Conservation (phyloP, 129 eudicot genomes). For the Tagetes erecta region DNA sequence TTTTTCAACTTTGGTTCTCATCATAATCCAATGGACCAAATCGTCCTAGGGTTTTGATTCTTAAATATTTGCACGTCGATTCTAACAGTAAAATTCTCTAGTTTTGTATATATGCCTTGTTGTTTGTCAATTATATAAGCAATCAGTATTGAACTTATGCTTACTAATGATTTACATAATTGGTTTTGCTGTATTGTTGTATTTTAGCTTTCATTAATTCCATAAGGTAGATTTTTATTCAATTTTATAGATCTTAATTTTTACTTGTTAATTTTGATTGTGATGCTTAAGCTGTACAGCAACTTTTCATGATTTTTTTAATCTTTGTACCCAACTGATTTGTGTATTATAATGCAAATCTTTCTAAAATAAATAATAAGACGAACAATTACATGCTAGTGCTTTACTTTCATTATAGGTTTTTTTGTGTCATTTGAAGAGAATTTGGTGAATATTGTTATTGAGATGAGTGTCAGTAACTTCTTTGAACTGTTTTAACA, state of each 20-base stretch:
- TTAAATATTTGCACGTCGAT: conserved; percentile 2
- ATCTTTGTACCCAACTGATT: not conserved
- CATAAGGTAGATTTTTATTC: not conserved
- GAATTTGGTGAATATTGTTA: not conserved
- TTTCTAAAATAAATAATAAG: not conserved
- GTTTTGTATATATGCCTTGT: not conserved
- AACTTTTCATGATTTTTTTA: not conserved
- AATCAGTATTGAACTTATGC: not conserved
- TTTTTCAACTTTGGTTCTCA: not conserved
- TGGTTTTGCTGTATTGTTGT: conserved; percentile 8
- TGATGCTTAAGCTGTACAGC: not conserved
- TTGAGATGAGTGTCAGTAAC: not conserved
- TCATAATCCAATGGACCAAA: not conserved
- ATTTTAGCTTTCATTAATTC: not conserved
- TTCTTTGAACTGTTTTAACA: not conserved
- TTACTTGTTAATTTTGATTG: not conserved
- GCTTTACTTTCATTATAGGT: not conserved
- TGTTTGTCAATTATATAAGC: not conserved
- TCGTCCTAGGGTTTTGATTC: not conserved
- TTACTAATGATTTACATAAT: not conserved
- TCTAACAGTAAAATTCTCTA: not conserved
- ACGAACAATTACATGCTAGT: not conserved
- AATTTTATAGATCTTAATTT: not conserved
- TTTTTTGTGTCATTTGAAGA: not conserved
- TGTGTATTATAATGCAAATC: not conserved